These are phyloP conservation scores for Wickerhamiella azyma DNA, from an alignment of 805 yeast genomes.

Conservation along the genomic window DNA sequence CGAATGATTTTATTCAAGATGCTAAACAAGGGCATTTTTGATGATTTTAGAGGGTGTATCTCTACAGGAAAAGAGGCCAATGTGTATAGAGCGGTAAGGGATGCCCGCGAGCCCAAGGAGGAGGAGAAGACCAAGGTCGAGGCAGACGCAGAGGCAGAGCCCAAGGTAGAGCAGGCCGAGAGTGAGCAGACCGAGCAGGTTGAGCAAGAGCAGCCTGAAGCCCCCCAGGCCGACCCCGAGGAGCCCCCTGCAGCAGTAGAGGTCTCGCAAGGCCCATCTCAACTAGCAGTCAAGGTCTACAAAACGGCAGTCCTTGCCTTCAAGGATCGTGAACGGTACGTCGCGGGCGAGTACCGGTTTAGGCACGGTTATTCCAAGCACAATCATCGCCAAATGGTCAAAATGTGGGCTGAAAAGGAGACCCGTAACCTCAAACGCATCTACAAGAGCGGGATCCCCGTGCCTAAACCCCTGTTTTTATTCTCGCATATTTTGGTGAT, in stretches of 20 bases:
- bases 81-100: conserved; percentile 64
- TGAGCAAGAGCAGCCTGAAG: too few species aligned
- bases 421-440: conserved; percentile 82
- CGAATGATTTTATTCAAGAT: conserved; percentile 67
- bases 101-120: conserved; percentile 3
- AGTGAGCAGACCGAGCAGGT: conserved; percentile 20
- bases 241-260: too few species aligned
- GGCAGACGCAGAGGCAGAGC: too few species aligned
- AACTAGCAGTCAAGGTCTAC: conserved; percentile 85
- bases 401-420: conserved; percentile 97
- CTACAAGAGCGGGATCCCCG: conserved; percentile 66
- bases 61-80: conserved; percentile 99
- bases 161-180: conserved; percentile 8
- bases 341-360: conserved; percentile 89
- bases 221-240: too few species aligned
- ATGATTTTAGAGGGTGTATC: conserved; percentile 82
- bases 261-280: conserved; percentile 12
- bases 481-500: conserved; percentile 84
- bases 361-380: conserved; percentile 71
- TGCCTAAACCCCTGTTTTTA: conserved; percentile 83
- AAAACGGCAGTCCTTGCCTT: conserved; percentile 95
- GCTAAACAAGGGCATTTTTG: conserved; percentile 69
- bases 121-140: too few species aligned
- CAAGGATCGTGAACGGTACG: conserved; percentile 91
- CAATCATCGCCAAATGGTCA: conserved; percentile 94